These are phyloP conservation scores for Pichia sp. DNA, from an alignment of 1,139 yeast species.

Conservation along the genomic window DNA sequence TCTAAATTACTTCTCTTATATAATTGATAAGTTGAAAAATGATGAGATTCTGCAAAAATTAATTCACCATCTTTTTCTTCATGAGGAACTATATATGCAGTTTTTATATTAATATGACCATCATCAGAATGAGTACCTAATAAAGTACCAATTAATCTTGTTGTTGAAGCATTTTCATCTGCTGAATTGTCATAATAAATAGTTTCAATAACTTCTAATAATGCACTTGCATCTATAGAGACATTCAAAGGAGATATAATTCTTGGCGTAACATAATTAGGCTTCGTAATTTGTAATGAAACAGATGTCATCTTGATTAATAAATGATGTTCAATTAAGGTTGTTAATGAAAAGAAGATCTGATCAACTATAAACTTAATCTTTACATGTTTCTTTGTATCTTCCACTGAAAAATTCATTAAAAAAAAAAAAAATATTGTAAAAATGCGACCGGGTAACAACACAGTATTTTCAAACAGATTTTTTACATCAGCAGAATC, in stretches of 20 bases:
- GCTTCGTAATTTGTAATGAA: slow-evolving; percentile 55
- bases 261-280: slow-evolving; percentile 47
- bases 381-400: too few relatives aligned
- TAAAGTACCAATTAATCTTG: slow-evolving; percentile 76
- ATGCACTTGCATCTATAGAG: slow-evolving; percentile 61
- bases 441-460: too few relatives aligned
- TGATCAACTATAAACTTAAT: too few relatives aligned
- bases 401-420: too few relatives aligned
- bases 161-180: slow-evolving; percentile 30
- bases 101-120: slow-evolving; percentile 71
- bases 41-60: slow-evolving; percentile 69
- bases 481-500: too few relatives aligned
- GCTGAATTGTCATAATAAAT: slow-evolving; percentile 40
- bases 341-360: too few relatives aligned
- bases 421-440: too few relatives aligned
- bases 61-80: slow-evolving; percentile 71
- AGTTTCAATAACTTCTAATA: slow-evolving; percentile 63
- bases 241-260: slow-evolving; percentile 37
- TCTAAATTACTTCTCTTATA: slow-evolving; percentile 78
- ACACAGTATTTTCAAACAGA: too few relatives aligned
- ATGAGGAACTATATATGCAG: slow-evolving; percentile 80
- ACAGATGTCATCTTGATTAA: slow-evolving; percentile 22
- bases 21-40: slow-evolving; percentile 63
- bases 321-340: too few relatives aligned
- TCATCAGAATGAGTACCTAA: slow-evolving; percentile 82